Conservation (phyloP, 2,329 filamentous ascomycete genomes). For the Herpotrichia juniperi region DNA sequence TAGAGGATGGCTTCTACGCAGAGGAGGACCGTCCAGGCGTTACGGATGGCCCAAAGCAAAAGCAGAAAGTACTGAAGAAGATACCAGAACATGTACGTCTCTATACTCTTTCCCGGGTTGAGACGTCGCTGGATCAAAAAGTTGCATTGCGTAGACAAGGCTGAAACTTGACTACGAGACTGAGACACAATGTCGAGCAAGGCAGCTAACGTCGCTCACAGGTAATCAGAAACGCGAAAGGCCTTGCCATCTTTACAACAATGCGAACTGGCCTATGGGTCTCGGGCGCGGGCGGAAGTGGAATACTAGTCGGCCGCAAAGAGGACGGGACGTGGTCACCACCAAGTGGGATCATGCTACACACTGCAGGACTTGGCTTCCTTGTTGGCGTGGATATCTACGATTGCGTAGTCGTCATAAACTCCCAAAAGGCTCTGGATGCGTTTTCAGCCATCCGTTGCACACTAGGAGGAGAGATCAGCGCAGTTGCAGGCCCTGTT, state of each 20-base stretch:
- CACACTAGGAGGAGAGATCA: conserved; percentile 82
- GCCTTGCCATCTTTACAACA: conserved; percentile 91
- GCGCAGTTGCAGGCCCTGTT: conserved; percentile 77
- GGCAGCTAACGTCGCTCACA: conserved; percentile 31
- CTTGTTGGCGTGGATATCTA: conserved; percentile 93
- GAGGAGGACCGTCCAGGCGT: conserved; percentile 55
- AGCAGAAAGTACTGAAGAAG: conserved; percentile 74
- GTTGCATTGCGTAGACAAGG: background rate
- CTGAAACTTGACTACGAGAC: background rate
- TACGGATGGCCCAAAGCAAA: conserved; percentile 60
- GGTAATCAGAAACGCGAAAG: conserved; percentile 88
- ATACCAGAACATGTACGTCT: conserved; percentile 69
- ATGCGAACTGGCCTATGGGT: conserved; percentile 94
- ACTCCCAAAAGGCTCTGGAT: conserved; percentile 82
- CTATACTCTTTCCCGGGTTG: background rate
- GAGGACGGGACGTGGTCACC: conserved; percentile 90
- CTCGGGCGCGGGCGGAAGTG: conserved; percentile 87
- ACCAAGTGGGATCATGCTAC: conserved; percentile 87
- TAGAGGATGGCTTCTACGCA: conserved; percentile 72
- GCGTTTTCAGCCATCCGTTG: conserved; percentile 80
- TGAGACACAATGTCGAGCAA: background rate
- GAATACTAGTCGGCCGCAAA: conserved; percentile 81
- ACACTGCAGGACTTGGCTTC: conserved; percentile 88
- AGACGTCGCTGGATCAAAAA: background rate
- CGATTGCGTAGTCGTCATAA: conserved; percentile 93